Evolutionary conservation across 768 basidiomycete species (phyloP).

Genomic region (Leucocoprinus sp.): DNA sequence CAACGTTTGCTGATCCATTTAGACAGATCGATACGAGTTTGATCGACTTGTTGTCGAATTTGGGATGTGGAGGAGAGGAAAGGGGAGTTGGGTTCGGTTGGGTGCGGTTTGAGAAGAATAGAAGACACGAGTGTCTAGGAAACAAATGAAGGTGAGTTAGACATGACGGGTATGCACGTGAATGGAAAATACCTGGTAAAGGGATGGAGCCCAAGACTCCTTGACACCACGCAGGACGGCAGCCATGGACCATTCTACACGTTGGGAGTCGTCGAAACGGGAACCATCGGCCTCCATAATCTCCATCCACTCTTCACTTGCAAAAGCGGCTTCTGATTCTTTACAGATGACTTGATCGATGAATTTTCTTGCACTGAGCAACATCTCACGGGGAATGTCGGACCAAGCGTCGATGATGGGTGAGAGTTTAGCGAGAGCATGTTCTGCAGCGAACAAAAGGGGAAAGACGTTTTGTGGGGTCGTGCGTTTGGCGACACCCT

Average conservation of each 20-base stretch:
- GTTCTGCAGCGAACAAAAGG: slow-evolving; percentile 58
- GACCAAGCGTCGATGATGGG: slow-evolving; percentile 63
- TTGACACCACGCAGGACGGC: slow-evolving; percentile 52
- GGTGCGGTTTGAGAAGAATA: slow-evolving; percentile 62
- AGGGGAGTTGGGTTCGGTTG: slow-evolving; percentile 46
- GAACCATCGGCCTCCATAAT: slow-evolving; percentile 69
- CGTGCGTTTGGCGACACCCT: slow-evolving; percentile 63
- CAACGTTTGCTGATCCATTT: slow-evolving; percentile 75
- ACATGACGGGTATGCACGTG: not conserved
- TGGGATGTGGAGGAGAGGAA: slow-evolving; percentile 64
- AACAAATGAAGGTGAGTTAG: not conserved
- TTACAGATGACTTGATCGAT: slow-evolving; percentile 56
- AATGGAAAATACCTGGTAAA: slow-evolving; percentile 67
- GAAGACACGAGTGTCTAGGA: slow-evolving; percentile 64
- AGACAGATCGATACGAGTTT: slow-evolving; percentile 56
- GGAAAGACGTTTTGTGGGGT: slow-evolving; percentile 60
- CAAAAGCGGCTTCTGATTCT: slow-evolving; percentile 59
- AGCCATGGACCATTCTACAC: slow-evolving; percentile 70
- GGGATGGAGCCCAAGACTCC: slow-evolving; percentile 51
- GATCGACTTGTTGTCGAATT: slow-evolving; percentile 66
- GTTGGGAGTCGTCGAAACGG: slow-evolving; percentile 69
- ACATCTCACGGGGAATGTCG: slow-evolving; percentile 59
- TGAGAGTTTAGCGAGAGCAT: slow-evolving; percentile 47
- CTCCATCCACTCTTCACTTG: slow-evolving; percentile 61
- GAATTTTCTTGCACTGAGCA: slow-evolving; percentile 49